Base-by-base conservation (phyloP, 768 basidiomycete genomes). In the Phanerochaete sordida region DNA sequence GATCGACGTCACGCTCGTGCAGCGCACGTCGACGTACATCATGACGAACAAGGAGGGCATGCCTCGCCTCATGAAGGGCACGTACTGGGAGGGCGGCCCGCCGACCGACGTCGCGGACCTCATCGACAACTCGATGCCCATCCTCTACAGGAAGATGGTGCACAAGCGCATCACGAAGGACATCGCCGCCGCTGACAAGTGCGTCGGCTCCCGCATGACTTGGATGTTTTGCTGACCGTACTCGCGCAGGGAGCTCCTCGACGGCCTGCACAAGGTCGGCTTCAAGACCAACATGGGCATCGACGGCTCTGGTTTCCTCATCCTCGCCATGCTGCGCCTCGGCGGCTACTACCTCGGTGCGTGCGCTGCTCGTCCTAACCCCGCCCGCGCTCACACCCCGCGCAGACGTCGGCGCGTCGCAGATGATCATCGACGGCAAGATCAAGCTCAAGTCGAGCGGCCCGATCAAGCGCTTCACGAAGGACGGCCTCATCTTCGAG, bases 381-480 rank as follows among this genome's bases (percentile, higher is more conserved):
- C 33, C 33, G 33, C 33, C 33, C 19, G 8, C 16, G 51, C 21
- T 72, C 13, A n/a, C n/a, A n/a, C n/a, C n/a, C n/a, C n/a, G n/a
- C 6, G 23, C 47, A 62, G 70, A 72, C 55, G 62, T 64, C 0
- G 81, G 79, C 19, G 72, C 77, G 0, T 75, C 78, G 37, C 69
- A 73, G 61, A 69, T 79, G 58, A 81, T 83, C 59, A 74, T 74
- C 26, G 74, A 79, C 24, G 81, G 83, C 21, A 72, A 72, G 49
- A 82, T 85, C 75, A 82, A 81, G 65, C 68, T 83, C 65, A 82
- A 77, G 69, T 74, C 71, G 55, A 84, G 84, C 57, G 77, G 76
- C 37, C 47, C 47, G 47, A 65, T 69, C 60, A 62, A 58, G 31
- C 59, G 57, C 16, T 76, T 76, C 62, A 73, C 68, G 1, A 46